Base-by-base conservation (phyloP, 768 basidiomycete species). In the Pholiota molesta region DNA sequence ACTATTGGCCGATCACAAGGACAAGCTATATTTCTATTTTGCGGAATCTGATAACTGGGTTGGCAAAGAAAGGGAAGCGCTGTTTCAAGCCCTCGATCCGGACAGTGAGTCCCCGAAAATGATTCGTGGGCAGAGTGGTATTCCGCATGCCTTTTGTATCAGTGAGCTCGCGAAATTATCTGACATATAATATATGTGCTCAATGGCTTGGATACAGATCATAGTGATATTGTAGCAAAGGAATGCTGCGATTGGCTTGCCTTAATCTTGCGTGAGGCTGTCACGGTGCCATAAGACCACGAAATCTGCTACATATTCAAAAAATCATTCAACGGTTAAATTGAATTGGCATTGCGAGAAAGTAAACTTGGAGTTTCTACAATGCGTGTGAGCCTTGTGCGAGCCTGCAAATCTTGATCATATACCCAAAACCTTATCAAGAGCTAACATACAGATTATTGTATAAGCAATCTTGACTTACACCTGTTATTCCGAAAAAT, bases 61-160 rank as follows among this genome's bases (percentile, higher is more conserved):
- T 42, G 88, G 87, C 8, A 73, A 79, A 53, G 79, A 89, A 56
- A 82, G 79, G 61, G 73, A 78, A 17, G 61, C 65, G 6, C 73
- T 91, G 16, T 63, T 88, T 37, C 68, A 65, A 3, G 72, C 69
- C 4, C 73, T 88, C 57, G 72, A 77, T 21, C 73, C 75, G 4
- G 72, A 78, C 31, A 59, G 59, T 47, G 71, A 62, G 23, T 70
- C 70, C 45, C 68, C 64, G 33, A 78, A 70, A 62, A 73, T 86
- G 31, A 79, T 81, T 26, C 78, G 82, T 65, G 85, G 78, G 3
- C 72, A 72, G 5, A 68, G 75, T 6, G 79, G 78, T 33, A 79
- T 90, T 39, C 88, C 87, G 2, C 91, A 92, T 70, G 85, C 87
- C 16, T 92, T 92, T 70, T 91, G 87, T 69, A 85, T 93, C 54